Conservation (phyloP, 345 rosid species). For the Gossypium australe region DNA sequence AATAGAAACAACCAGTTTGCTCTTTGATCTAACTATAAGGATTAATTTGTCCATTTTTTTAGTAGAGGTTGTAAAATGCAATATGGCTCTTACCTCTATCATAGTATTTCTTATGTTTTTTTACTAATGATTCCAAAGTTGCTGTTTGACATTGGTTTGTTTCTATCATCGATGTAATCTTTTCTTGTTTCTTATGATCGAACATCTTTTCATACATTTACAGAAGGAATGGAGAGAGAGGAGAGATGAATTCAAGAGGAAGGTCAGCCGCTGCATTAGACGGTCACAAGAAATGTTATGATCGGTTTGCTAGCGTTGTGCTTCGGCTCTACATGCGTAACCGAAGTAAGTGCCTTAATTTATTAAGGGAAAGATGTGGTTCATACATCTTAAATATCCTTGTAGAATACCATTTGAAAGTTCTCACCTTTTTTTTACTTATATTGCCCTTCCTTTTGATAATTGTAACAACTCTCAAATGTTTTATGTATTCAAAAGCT, state of each 20-base stretch:
- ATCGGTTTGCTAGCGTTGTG: background rate
- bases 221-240: constrained; percentile 75
- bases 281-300: constrained; percentile 62
- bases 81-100: background rate
- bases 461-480: background rate
- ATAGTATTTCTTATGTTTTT: background rate
- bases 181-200: background rate
- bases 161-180: background rate
- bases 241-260: constrained; percentile 67
- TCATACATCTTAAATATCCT: background rate
- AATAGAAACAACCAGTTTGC: too few relatives aligned
- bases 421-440: background rate
- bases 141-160: background rate
- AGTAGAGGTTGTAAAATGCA: too few relatives aligned
- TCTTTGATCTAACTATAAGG: too few relatives aligned
- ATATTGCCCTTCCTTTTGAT: background rate
- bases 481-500: constrained; percentile 7
- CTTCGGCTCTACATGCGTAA: constrained; percentile 2
- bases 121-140: background rate
- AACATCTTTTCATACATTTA: constrained; percentile 1
- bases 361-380: background rate
- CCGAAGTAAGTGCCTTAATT: constrained; percentile 7
- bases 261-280: constrained; percentile 61
- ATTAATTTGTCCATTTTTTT: too few relatives aligned
- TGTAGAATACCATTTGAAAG: constrained; percentile 2